Evolutionary conservation across 208 protist genomes (phyloP), one percentile per base, ranked within the genome.

Genomic region (Trypanosoma mega): DNA sequence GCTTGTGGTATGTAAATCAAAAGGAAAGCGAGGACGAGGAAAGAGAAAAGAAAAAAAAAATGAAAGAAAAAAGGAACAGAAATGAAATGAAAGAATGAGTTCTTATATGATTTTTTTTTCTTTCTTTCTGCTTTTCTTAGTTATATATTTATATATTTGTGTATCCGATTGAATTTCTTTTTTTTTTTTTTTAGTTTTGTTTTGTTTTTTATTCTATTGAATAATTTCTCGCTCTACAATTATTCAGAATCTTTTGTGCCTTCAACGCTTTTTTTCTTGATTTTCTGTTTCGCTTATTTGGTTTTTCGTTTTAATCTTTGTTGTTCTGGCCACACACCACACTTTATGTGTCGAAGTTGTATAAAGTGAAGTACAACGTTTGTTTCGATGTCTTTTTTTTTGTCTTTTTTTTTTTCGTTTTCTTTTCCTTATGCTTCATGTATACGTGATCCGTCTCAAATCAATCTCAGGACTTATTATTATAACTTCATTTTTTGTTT

Each of bases 1-100:
- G 87, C 87, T 4, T 91, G 80, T 52, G 87, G 87, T 11, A 93
- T 93, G 81, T 93, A 80, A 74, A 48, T 14, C 8, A 6, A 44
- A 11, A 51, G 21, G 37, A 0, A 26, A 16, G 29, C 31, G 36
- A 52, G 24, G 12, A 30, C 14, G 24, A 21, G 23, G 37, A 27
- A 37, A 37, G 55, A 47, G 56, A 33, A 20, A 34, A 20, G 33
- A 29, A 43, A 21, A 47, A 1, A 49, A 16, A 47, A 37, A 54
- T 26, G 45, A 41, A 61, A 26, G 7, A 16, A 14, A 20, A 49
- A 6, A 33, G 20, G 54, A 34, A 31, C 31, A 29, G 48, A 44
- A 50, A 57, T 31, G 3, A 23, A 20, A 36, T 60, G 20, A 21
- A 39, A 29, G 23, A 23, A 45, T 39, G 23, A 47, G 1, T 30